Percentiles rank a stretch among this genome's conserved stretches.
phyloP scores from a whole-genome alignment of 495 filamentous ascomycete species.

The Daldinia vernicosa region DNA sequence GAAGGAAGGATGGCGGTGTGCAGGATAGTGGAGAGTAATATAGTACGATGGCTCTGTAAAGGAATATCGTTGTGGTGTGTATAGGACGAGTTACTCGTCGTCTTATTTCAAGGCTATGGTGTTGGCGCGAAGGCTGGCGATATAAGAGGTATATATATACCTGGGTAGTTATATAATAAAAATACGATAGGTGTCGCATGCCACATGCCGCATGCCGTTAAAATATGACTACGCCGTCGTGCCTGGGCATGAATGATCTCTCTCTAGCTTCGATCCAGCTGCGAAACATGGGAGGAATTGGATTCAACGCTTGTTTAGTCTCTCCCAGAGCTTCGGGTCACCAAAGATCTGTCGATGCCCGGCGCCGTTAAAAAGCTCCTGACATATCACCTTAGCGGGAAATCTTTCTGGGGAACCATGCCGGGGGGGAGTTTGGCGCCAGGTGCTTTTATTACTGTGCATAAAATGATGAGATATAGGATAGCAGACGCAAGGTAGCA shows the following conservation, averaged over 20 bases:
- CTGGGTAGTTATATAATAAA: not conserved
- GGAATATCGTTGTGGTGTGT: not conserved
- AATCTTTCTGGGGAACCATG: slow-evolving; percentile 50
- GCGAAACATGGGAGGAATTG: slow-evolving; percentile 44
- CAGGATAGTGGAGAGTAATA: slow-evolving; percentile 43
- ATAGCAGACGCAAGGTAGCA: slow-evolving; percentile 28
- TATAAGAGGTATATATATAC: not conserved
- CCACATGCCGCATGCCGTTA: slow-evolving; percentile 33
- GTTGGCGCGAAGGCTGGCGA: not conserved
- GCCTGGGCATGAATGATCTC: slow-evolving; percentile 42
- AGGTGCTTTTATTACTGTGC: slow-evolving; percentile 25
- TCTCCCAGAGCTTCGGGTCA: slow-evolving; percentile 48
- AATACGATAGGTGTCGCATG: slow-evolving; percentile 26
- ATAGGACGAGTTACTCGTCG: slow-evolving; percentile 8
- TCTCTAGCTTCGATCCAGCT: slow-evolving; percentile 42
- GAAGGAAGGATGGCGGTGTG: slow-evolving; percentile 43
- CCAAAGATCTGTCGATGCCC: slow-evolving; percentile 46
- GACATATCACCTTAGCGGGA: slow-evolving; percentile 49
- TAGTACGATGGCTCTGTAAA: slow-evolving; percentile 19
- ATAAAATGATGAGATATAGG: slow-evolving; percentile 37
- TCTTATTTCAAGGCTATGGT: not conserved
- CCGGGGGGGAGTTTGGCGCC: slow-evolving; percentile 19
- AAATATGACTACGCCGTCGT: slow-evolving; percentile 39
- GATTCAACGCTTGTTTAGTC: slow-evolving; percentile 50
- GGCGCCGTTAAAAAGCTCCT: slow-evolving; percentile 41